Evolutionary conservation across 192 early-diverging fungal species (phyloP).

Genomic region (Oehlia diaphana): DNA sequence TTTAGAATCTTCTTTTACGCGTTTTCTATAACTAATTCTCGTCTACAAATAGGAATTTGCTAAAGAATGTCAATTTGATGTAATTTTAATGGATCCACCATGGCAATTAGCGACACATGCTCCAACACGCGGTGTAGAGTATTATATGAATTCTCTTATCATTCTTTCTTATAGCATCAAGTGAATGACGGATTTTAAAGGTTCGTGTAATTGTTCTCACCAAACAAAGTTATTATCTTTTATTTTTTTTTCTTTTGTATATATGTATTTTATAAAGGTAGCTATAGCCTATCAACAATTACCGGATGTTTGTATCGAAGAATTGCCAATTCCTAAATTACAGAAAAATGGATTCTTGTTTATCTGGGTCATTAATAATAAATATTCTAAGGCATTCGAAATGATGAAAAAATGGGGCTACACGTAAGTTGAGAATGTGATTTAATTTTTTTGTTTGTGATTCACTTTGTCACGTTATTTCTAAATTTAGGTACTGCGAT

Average conservation of each 20-base stretch:
- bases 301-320: conserved; percentile 91
- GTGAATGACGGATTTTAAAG: no score
- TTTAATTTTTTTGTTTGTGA: not conserved
- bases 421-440: conserved; percentile 46
- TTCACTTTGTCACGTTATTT: conserved; percentile 5
- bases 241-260: conserved; percentile 2
- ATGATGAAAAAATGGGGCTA: conserved; percentile 96
- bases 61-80: conserved; percentile 85
- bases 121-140: conserved; percentile 81
- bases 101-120: conserved; percentile 96
- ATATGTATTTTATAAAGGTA: conserved; percentile 44
- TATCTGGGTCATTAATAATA: conserved; percentile 99
- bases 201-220: conserved; percentile 5
- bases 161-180: not conserved
- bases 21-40: not conserved
- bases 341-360: conserved; percentile 91
- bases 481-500: conserved; percentile 70
- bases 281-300: conserved; percentile 96
- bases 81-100: conserved; percentile 93
- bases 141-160: not conserved
- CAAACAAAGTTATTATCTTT: not conserved
- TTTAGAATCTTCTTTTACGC: not conserved
- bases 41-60: conserved; percentile 59
- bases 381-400: conserved; percentile 93
- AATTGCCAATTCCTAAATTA: conserved; percentile 83